phyloP scores from a whole-genome alignment of 352 stramenopile genomes.

The Paralagenidium karlingii region DNA sequence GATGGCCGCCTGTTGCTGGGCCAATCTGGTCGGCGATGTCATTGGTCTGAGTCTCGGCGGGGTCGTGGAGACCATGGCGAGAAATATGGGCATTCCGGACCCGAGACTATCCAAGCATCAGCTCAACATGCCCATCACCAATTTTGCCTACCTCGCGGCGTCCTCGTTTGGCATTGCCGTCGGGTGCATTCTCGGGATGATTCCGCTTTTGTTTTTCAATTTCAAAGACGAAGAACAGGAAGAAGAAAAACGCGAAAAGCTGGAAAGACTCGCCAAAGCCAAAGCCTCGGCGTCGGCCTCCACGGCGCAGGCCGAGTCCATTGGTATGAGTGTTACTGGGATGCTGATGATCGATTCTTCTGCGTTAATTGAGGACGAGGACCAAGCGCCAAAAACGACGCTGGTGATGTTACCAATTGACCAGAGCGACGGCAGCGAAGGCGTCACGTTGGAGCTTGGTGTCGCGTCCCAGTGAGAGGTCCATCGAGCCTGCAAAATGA shows the following conservation, averaged over 20 bases:
- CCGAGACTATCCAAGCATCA: conserved; percentile 65
- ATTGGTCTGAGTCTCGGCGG: conserved; percentile 88
- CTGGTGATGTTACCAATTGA: no score
- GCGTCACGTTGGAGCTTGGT: no score
- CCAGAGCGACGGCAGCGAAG: no score
- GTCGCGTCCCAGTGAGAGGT: no score
- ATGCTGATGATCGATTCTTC: no score
- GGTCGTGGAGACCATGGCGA: conserved; percentile 77
- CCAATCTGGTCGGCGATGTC: conserved; percentile 92
- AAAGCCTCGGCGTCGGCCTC: no score
- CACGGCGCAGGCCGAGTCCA: no score
- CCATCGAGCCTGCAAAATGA: no score
- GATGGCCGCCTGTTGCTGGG: conserved; percentile 88
- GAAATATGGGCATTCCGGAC: conserved; percentile 48
- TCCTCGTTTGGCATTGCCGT: conserved; percentile 75
- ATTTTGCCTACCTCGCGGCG: conserved; percentile 64
- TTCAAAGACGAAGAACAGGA: conserved; percentile 51
- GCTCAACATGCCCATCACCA: conserved; percentile 56
- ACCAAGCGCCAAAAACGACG: no score
- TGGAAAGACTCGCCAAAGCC: no score
- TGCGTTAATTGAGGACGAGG: no score
- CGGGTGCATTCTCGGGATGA: conserved; percentile 85
- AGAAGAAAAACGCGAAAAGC: conserved; percentile 12
- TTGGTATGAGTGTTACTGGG: no score
- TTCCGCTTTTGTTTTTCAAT: conserved; percentile 82